Percentiles rank a stretch among this genome's conserved stretches.
Evolutionary conservation across 140 eudicot species (phyloP).

Genomic region (Cichorium intybus): DNA sequence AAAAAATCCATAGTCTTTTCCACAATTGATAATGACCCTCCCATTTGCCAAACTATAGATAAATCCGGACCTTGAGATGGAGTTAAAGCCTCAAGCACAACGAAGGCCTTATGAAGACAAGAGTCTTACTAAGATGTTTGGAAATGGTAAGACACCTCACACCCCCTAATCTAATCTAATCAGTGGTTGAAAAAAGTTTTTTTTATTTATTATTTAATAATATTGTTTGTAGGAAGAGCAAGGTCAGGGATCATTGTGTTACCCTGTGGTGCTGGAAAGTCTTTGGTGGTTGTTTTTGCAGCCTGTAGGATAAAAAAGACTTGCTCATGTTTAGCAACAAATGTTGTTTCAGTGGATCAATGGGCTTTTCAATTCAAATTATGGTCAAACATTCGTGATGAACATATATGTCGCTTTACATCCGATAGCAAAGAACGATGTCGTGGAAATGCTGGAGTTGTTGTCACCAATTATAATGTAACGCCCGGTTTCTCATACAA

Average conservation of each 20-base stretch:
- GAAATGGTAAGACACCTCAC: constrained; percentile 66
- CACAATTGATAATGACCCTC: not conserved
- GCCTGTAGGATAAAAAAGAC: constrained; percentile 84
- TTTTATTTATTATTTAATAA: not conserved
- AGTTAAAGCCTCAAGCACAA: constrained; percentile 92
- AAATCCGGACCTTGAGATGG: no score
- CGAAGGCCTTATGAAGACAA: constrained; percentile 97
- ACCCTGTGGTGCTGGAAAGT: constrained; percentile 99
- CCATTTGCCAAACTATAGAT: constrained; percentile 52
- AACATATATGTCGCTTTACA: no score
- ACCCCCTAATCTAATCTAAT: no score
- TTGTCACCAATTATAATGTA: no score
- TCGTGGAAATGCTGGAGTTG: no score
- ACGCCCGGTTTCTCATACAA: no score
- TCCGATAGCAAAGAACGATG: no score
- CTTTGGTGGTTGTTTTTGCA: constrained; percentile 92
- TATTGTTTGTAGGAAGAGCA: constrained; percentile 86
- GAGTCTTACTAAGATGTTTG: constrained; percentile 99
- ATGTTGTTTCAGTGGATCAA: constrained; percentile 96
- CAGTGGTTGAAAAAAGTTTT: no score
- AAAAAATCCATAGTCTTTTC: no score
- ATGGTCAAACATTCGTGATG: no score
- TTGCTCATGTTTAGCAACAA: constrained; percentile 92
- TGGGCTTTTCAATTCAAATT: constrained; percentile 96
- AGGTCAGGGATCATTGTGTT: constrained; percentile 94